phyloP scores from a whole-genome alignment of 805 yeast species.

The Candida caryicola region DNA sequence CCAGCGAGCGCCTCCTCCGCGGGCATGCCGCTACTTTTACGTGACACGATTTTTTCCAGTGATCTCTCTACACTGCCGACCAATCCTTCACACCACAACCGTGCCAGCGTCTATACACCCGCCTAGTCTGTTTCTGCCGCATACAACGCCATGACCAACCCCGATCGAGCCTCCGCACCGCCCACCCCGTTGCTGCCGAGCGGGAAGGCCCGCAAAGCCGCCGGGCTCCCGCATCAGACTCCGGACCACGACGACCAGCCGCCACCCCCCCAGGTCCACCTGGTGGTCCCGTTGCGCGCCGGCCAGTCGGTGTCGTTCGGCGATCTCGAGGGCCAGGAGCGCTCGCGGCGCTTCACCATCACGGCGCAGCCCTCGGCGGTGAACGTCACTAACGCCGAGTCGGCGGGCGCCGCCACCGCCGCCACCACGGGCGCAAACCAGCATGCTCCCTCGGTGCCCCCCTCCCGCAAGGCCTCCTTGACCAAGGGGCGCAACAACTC shows the following conservation, averaged over 20 bases:
- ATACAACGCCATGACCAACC: too few relatives aligned
- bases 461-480: slow-evolving; percentile 13
- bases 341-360: slow-evolving; percentile 40
- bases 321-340: slow-evolving; percentile 34
- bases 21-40: too few relatives aligned
- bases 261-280: slow-evolving; percentile 2
- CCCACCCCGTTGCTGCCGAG: not conserved
- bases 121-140: too few relatives aligned
- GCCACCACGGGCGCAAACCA: not conserved
- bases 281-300: slow-evolving; percentile 5
- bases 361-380: slow-evolving; percentile 42
- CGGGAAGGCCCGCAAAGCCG: not conserved
- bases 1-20: too few relatives aligned
- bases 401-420: not conserved
- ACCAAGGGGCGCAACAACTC: slow-evolving; percentile 6
- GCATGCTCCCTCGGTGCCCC: slow-evolving; percentile 5
- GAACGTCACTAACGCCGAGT: slow-evolving; percentile 18
- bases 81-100: too few relatives aligned
- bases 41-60: too few relatives aligned
- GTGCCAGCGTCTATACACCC: too few relatives aligned
- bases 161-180: too few relatives aligned
- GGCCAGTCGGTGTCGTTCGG: slow-evolving; percentile 32
- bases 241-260: not conserved
- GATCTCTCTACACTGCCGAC: too few relatives aligned
- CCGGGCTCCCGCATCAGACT: not conserved